These are phyloP conservation scores for Daldinia sp. DNA, from an alignment of 2,329 filamentous ascomycete genomes.

Conservation along the genomic window DNA sequence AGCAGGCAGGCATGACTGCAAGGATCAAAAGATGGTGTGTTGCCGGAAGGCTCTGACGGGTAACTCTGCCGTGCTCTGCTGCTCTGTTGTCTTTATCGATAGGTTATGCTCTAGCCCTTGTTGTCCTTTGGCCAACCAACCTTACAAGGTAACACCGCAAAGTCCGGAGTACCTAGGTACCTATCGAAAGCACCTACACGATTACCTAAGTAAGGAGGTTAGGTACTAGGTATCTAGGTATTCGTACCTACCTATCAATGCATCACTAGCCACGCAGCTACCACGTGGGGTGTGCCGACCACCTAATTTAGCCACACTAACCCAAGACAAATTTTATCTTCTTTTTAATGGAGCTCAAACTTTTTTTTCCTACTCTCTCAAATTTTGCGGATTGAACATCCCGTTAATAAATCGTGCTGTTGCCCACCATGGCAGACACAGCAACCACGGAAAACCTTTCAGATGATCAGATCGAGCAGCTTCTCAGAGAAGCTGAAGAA, in stretches of 20 bases:
- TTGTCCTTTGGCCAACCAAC: not conserved
- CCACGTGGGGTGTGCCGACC: no score
- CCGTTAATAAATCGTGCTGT: slow-evolving; percentile 17
- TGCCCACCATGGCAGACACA: slow-evolving; percentile 40
- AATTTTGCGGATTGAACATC: not conserved
- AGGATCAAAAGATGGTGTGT: slow-evolving; percentile 11
- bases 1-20: slow-evolving; percentile 24
- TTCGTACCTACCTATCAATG: not conserved
- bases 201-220: no score
- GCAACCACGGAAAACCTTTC: slow-evolving; percentile 58
- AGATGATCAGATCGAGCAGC: slow-evolving; percentile 69
- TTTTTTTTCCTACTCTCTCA: slow-evolving; percentile 8
- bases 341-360: slow-evolving; percentile 4
- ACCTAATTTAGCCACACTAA: slow-evolving; percentile 7
- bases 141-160: not conserved
- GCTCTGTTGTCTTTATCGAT: no score
- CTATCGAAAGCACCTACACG: not conserved
- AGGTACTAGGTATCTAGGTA: not conserved
- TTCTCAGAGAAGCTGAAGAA: slow-evolving; percentile 69
- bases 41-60: slow-evolving; percentile 20
- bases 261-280: slow-evolving; percentile 2
- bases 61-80: slow-evolving; percentile 18
- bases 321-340: slow-evolving; percentile 15
- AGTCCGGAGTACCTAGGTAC: not conserved
- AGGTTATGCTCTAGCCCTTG: slow-evolving; percentile 1